Percentiles rank a stretch among this genome's conserved stretches.
Evolutionary conservation across 257 asterid genomes (phyloP).

Genomic region (Solanum chmielewskii): DNA sequence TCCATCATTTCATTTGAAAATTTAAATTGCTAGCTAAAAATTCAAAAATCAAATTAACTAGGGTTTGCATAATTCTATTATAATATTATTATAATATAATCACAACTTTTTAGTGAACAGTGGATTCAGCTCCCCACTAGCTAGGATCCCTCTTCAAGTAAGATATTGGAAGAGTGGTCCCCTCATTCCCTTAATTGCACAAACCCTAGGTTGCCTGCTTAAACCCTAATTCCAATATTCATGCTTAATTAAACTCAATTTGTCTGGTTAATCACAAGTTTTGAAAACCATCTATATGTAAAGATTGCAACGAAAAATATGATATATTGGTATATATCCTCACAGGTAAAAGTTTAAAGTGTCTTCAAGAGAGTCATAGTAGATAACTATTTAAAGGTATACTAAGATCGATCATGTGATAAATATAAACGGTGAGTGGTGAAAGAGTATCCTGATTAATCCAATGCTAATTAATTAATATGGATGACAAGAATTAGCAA

Average conservation of each 20-base stretch:
- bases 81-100: background rate
- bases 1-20: background rate
- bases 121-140: background rate
- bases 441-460: background rate
- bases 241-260: background rate
- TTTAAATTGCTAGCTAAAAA: background rate
- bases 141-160: background rate
- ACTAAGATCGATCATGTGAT: background rate
- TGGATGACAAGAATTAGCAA: background rate
- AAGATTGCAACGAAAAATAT: background rate
- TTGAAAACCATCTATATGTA: background rate
- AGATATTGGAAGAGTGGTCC: constrained; percentile 23
- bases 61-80: background rate
- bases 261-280: background rate
- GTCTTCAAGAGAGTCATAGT: background rate
- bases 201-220: constrained; percentile 14
- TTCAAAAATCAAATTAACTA: background rate
- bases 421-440: background rate
- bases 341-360: background rate
- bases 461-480: background rate
- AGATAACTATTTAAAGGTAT: background rate
- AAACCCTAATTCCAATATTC: background rate
- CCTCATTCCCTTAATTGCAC: background rate
- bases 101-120: background rate
- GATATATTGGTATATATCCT: background rate